A percentile compares a stretch with the other conserved stretches of the same genome.
These are phyloP conservation scores for Ascochyta rabiei DNA, from an alignment of 2,329 filamentous ascomycete genomes.

Conservation along the genomic window DNA sequence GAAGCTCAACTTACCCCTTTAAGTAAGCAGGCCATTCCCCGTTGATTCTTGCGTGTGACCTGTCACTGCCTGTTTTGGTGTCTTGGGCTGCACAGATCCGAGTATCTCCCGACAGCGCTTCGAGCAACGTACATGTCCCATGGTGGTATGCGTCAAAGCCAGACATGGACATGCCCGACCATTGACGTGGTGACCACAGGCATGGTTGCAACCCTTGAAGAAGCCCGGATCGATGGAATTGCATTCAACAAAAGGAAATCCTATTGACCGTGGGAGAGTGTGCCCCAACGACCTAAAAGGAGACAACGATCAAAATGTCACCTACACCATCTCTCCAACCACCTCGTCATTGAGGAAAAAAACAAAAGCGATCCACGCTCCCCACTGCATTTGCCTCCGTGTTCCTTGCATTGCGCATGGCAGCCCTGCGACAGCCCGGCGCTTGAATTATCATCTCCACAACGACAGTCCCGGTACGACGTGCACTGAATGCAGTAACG, in stretches of 20 bases:
- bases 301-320: too few relatives aligned
- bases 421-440: slow-evolving; percentile 1
- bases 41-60: slow-evolving; percentile 26
- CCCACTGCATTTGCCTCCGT: background rate
- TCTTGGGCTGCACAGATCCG: slow-evolving; percentile 4
- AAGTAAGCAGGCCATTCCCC: slow-evolving; percentile 24
- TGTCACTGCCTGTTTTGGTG: slow-evolving; percentile 22
- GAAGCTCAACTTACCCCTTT: slow-evolving; percentile 23
- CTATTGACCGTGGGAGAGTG: too few relatives aligned
- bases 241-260: background rate
- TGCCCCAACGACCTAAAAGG: too few relatives aligned
- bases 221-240: background rate
- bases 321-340: background rate
- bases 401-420: slow-evolving; percentile 2
- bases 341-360: background rate
- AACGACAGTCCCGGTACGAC: slow-evolving; percentile 1
- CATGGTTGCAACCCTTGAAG: too few relatives aligned
- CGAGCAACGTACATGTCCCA: slow-evolving; percentile 10
- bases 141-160: slow-evolving; percentile 4
- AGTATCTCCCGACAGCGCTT: slow-evolving; percentile 4
- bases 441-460: slow-evolving; percentile 6
- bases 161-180: background rate
- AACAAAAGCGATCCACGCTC: background rate
- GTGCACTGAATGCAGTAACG: slow-evolving; percentile 5
- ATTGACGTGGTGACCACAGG: background rate